phyloP scores from a whole-genome alignment of 768 basidiomycete species.

The Mrakia frigida region DNA sequence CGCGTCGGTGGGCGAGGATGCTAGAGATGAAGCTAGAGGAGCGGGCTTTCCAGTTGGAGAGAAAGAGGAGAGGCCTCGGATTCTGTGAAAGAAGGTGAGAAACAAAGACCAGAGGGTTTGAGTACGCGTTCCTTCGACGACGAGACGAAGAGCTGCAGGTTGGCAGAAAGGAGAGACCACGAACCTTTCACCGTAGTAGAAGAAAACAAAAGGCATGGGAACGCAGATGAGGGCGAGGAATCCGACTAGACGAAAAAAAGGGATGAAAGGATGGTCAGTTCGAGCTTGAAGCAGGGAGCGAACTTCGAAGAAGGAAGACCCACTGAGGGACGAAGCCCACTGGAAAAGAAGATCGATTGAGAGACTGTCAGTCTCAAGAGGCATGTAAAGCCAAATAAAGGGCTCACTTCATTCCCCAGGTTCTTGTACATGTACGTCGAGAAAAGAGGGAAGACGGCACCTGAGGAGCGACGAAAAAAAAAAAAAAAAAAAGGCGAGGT shows the following conservation, averaged over 20 bases:
- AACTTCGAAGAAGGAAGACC: too few relatives aligned
- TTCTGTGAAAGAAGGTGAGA: neutral
- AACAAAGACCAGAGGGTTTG: neutral
- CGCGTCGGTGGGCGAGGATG: too few relatives aligned
- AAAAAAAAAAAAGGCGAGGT: too few relatives aligned
- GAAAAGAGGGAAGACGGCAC: constrained; percentile 58
- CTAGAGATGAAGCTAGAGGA: too few relatives aligned
- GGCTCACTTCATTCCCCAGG: constrained; percentile 43
- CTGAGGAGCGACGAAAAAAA: too few relatives aligned
- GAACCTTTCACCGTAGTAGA: constrained; percentile 14
- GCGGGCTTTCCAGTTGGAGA: too few relatives aligned
- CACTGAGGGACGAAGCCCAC: constrained; percentile 51
- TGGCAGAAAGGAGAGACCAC: neutral
- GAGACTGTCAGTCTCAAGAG: too few relatives aligned
- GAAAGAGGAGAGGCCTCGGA: too few relatives aligned
- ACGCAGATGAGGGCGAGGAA: constrained; percentile 48
- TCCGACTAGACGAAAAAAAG: too few relatives aligned
- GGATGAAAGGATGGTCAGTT: too few relatives aligned
- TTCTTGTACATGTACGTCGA: constrained; percentile 51
- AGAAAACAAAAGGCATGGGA: constrained; percentile 24
- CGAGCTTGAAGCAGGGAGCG: too few relatives aligned
- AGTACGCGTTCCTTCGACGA: neutral
- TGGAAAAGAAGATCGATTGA: constrained; percentile 27
- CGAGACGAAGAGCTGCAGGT: neutral
- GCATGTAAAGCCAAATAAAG: too few relatives aligned